phyloP scores from a whole-genome alignment of 768 basidiomycete genomes.

The Xanthoconium purpureum region DNA sequence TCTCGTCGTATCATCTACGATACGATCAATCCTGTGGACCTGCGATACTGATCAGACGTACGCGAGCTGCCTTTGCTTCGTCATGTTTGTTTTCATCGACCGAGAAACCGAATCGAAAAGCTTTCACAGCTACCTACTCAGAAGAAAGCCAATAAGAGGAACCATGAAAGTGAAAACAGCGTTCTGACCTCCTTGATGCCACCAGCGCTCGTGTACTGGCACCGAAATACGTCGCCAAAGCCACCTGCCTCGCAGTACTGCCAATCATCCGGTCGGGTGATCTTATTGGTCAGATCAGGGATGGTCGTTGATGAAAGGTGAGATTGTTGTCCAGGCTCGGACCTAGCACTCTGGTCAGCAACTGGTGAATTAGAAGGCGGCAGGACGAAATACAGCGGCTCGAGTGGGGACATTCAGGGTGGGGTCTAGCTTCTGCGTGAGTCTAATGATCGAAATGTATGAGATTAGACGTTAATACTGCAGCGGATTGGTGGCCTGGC shows the following conservation, averaged over 20 bases:
- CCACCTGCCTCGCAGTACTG: conserved; percentile 3
- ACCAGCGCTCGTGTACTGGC: background rate
- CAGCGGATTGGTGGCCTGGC: too few species aligned
- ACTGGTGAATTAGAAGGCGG: background rate
- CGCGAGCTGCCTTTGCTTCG: background rate
- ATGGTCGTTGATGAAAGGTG: background rate
- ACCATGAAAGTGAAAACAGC: background rate
- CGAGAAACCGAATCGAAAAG: conserved; percentile 5
- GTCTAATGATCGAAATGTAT: too few species aligned
- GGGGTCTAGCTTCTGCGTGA: background rate
- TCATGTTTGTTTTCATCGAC: background rate
- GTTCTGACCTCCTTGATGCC: background rate
- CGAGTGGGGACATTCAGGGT: background rate
- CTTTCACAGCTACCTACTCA: conserved; percentile 8
- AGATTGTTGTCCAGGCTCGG: background rate
- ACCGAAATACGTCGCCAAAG: conserved; percentile 7
- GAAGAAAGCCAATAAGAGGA: background rate
- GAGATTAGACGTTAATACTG: too few species aligned
- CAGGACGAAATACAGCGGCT: background rate
- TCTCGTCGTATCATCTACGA: conserved; percentile 4
- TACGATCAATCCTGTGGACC: background rate
- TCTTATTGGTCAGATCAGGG: conserved; percentile 1
- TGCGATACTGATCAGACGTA: background rate
- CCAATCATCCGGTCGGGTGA: background rate
- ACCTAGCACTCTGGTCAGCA: background rate